Evolutionary conservation across 139 green algal species (phyloP).

Genomic region (Parachlorella kessleri): DNA sequence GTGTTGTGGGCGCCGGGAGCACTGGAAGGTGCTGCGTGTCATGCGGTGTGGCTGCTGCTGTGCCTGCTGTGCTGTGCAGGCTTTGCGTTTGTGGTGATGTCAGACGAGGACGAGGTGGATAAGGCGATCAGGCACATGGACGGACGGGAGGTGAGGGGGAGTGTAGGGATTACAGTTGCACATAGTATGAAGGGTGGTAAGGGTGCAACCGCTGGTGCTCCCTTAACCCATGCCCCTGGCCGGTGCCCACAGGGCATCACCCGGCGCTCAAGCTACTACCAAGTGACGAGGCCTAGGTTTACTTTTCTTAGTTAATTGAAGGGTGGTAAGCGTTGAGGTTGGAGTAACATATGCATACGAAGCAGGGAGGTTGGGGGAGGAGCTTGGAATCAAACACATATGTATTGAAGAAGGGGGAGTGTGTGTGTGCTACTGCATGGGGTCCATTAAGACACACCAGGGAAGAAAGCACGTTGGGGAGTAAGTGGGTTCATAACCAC

Average conservation of each 20-base stretch:
- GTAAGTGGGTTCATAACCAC: too few relatives aligned
- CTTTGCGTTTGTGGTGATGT: slow-evolving; percentile 72
- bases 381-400: too few relatives aligned
- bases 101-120: slow-evolving; percentile 48
- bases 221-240: not conserved
- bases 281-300: too few relatives aligned
- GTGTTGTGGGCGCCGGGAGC: not conserved
- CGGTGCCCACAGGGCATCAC: not conserved
- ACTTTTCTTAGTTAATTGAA: too few relatives aligned
- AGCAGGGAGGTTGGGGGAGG: too few relatives aligned
- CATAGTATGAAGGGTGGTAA: not conserved
- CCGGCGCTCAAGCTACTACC: not conserved
- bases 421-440: too few relatives aligned
- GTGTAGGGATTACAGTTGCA: not conserved
- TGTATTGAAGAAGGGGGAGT: too few relatives aligned
- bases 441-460: too few relatives aligned
- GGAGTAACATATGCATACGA: too few relatives aligned
- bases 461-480: too few relatives aligned
- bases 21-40: not conserved
- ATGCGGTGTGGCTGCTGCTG: not conserved
- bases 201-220: not conserved
- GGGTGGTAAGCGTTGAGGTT: too few relatives aligned
- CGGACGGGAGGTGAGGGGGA: not conserved
- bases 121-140: slow-evolving; percentile 6
- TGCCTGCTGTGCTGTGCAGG: slow-evolving; percentile 10